Conservation (phyloP, 2,329 filamentous ascomycete species). For the Rachicladosporium sp. region DNA sequence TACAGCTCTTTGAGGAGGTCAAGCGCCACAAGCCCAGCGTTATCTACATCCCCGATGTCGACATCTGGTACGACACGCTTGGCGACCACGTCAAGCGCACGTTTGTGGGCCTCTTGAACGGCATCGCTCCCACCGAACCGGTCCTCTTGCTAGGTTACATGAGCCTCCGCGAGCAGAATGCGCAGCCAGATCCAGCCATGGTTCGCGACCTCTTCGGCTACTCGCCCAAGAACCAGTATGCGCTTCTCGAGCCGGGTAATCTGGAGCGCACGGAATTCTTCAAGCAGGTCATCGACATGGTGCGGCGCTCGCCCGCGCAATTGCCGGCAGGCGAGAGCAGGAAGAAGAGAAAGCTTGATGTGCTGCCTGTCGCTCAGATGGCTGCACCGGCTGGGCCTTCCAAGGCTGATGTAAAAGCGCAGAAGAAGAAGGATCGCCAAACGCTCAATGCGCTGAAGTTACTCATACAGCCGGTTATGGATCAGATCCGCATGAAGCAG, state of each 20-base stretch:
- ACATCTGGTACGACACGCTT: constrained; percentile 70
- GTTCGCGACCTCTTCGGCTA: constrained; percentile 74
- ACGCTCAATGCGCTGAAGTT: constrained; percentile 80
- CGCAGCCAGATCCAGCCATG: constrained; percentile 45
- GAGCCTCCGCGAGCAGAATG: constrained; percentile 46
- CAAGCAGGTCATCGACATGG: constrained; percentile 56
- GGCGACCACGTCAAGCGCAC: constrained; percentile 56
- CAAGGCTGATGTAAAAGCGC: constrained; percentile 67
- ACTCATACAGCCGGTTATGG: constrained; percentile 86
- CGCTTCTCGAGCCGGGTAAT: constrained; percentile 53
- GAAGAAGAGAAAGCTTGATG: constrained; percentile 72
- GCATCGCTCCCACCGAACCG: constrained; percentile 80
- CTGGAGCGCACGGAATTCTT: constrained; percentile 67
- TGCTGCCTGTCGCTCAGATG: constrained; percentile 57
- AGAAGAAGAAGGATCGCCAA: constrained; percentile 72
- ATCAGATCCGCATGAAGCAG: constrained; percentile 84
- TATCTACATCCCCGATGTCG: constrained; percentile 83
- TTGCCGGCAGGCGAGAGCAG: constrained; percentile 80
- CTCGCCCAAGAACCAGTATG: constrained; percentile 64
- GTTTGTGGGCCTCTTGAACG: constrained; percentile 69
- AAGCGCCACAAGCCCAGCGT: constrained; percentile 91
- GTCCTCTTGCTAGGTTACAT: constrained; percentile 78
- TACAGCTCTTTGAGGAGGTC: constrained; percentile 82
- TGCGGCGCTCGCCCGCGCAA: constrained; percentile 66
- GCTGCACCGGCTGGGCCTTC: constrained; percentile 53